phyloP scores from a whole-genome alignment of 441 rosid genomes.

The Codiaeum variegatum region DNA sequence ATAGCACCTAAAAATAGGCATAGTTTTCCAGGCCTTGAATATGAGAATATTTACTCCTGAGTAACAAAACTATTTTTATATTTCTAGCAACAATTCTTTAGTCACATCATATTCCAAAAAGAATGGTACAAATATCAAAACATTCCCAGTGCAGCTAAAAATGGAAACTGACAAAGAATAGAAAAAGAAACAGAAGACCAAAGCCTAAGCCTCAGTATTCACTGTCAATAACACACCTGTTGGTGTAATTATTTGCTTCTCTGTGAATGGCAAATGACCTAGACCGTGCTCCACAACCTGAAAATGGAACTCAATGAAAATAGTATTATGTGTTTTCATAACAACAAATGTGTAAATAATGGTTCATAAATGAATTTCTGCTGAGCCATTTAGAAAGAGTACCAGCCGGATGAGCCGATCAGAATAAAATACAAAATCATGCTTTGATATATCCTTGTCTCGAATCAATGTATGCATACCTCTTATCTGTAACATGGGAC shows the following conservation, averaged over 20 bases:
- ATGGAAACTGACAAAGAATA: background rate
- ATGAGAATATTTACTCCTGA: background rate
- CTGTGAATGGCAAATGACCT: slow-evolving; percentile 91
- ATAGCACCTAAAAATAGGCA: background rate
- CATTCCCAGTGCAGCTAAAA: background rate
- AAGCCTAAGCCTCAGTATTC: slow-evolving; percentile 14
- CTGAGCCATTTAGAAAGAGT: slow-evolving; percentile 21
- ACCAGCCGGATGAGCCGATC: slow-evolving; percentile 96
- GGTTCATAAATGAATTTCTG: slow-evolving; percentile 11
- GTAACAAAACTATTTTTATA: background rate
- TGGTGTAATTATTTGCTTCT: slow-evolving; percentile 92
- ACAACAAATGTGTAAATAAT: background rate
- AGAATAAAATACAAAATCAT: slow-evolving; percentile 93
- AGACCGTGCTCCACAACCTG: slow-evolving; percentile 99
- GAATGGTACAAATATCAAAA: background rate
- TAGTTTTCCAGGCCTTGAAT: slow-evolving; percentile 4
- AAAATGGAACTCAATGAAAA: slow-evolving; percentile 24
- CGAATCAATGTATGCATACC: slow-evolving; percentile 99
- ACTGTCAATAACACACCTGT: slow-evolving; percentile 50
- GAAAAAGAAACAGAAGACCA: background rate
- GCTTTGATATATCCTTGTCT: slow-evolving; percentile 81
- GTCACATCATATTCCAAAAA: background rate
- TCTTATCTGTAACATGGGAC: slow-evolving; percentile 59
- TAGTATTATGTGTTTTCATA: slow-evolving; percentile 15
- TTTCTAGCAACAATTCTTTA: background rate